phyloP scores from a whole-genome alignment of 805 yeast species.

The Starmerella roubikii region DNA sequence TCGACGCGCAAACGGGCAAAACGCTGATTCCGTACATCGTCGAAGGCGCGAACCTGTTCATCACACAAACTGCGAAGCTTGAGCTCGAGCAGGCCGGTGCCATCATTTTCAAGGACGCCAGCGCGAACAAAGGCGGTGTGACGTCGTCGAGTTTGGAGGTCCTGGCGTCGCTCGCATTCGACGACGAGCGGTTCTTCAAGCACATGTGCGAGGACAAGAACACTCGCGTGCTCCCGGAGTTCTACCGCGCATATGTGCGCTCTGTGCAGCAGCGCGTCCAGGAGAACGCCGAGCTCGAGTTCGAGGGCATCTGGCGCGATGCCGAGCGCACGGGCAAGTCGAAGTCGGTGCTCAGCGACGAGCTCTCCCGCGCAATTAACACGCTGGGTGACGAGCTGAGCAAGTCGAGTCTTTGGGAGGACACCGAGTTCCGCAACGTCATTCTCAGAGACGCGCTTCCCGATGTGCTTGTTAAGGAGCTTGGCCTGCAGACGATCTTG shows the following conservation, averaged over 20 bases:
- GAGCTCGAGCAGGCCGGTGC: conserved; percentile 78
- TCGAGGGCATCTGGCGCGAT: conserved; percentile 73
- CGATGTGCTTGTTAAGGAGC: conserved; percentile 44
- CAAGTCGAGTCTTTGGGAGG: conserved; percentile 72
- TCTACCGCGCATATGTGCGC: conserved; percentile 71
- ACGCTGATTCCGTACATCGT: conserved; percentile 73
- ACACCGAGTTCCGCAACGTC: conserved; percentile 57
- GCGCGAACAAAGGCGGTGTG: conserved; percentile 97
- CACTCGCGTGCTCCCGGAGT: conserved; percentile 41
- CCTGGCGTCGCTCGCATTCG: conserved; percentile 81
- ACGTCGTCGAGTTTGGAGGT: conserved; percentile 94
- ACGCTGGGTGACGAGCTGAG: conserved; percentile 76
- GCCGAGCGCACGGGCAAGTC: conserved; percentile 51
- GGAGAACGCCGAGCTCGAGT: conserved; percentile 69
- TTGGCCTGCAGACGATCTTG: conserved; percentile 51
- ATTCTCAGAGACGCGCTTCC: conserved; percentile 73
- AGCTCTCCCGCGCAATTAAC: conserved; percentile 69
- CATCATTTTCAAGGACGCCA: conserved; percentile 82
- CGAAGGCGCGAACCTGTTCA: conserved; percentile 94
- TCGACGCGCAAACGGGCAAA: conserved; percentile 62
- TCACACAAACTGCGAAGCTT: conserved; percentile 86
- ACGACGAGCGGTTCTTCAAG: conserved; percentile 64
- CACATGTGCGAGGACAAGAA: conserved; percentile 57
- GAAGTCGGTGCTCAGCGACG: conserved; percentile 55
- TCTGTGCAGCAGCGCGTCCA: conserved; percentile 69